Evolutionary conservation across 75 land plant species (phyloP).

Genomic region (Pseudotsuga menziesii): DNA sequence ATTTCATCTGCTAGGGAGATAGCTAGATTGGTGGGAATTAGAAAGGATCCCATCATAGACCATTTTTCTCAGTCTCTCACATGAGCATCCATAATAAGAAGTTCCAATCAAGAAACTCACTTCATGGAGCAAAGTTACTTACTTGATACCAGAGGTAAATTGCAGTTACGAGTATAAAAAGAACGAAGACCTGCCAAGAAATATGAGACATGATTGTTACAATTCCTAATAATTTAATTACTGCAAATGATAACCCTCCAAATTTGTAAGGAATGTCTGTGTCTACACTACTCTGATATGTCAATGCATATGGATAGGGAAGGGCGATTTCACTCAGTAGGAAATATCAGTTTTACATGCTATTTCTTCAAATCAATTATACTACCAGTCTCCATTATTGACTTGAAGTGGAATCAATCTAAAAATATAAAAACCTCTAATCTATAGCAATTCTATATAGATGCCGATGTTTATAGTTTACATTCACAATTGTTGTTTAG

Average conservation of each 20-base stretch:
- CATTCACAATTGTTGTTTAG: no score
- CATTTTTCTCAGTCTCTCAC: no score
- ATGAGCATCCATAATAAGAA: background rate
- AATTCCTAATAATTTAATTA: conserved; percentile 52
- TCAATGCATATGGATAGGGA: conserved; percentile 46
- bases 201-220: conserved; percentile 63
- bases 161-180: conserved; percentile 37
- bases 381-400: no score
- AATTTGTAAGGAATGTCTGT: conserved; percentile 57
- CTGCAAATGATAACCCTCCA: conserved; percentile 46
- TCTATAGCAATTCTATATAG: background rate
- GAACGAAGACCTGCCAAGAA: conserved; percentile 58
- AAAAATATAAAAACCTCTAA: no score
- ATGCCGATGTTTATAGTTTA: no score
- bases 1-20: conserved; percentile 9
- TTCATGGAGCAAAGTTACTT: conserved; percentile 12
- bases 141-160: conserved; percentile 69
- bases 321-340: background rate
- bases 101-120: background rate
- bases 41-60: no score
- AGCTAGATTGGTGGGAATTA: no score
- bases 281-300: conserved; percentile 75
- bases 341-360: no score
- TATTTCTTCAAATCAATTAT: no score
- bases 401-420: no score